Conservation (phyloP, 768 basidiomycete genomes). For the Podaxis sp. region DNA sequence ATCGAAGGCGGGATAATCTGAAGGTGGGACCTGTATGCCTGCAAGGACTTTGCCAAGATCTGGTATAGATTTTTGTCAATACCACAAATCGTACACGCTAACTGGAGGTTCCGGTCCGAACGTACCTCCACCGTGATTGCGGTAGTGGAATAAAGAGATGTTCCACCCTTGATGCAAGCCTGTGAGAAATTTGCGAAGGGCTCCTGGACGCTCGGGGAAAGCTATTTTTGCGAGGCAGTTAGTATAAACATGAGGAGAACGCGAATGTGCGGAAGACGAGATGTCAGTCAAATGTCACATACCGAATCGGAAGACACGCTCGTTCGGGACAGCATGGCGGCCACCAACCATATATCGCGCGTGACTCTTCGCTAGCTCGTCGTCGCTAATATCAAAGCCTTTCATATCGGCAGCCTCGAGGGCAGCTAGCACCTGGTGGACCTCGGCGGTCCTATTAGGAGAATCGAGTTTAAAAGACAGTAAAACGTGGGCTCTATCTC, state of each 20-base stretch:
- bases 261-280: background rate
- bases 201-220: conserved; percentile 94
- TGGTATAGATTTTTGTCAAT: conserved; percentile 26
- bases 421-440: conserved; percentile 57
- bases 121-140: conserved; percentile 95
- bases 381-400: conserved; percentile 87
- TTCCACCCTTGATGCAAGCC: conserved; percentile 88
- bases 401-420: conserved; percentile 75
- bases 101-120: conserved; percentile 15
- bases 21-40: conserved; percentile 85
- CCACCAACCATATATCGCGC: conserved; percentile 95
- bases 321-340: conserved; percentile 69
- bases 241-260: background rate
- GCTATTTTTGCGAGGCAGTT: conserved; percentile 44
- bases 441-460: conserved; percentile 57
- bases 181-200: conserved; percentile 85
- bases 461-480: conserved; percentile 86
- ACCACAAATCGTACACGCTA: background rate
- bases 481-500: conserved; percentile 79
- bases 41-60: conserved; percentile 93
- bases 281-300: conserved; percentile 28
- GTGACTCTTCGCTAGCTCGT: conserved; percentile 95
- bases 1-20: conserved; percentile 67
- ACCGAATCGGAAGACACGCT: conserved; percentile 94
- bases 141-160: conserved; percentile 95